Percentiles rank a stretch among this genome's conserved stretches.
Conservation (phyloP, 2,329 filamentous ascomycete species). For the Shiraia sp. region DNA sequence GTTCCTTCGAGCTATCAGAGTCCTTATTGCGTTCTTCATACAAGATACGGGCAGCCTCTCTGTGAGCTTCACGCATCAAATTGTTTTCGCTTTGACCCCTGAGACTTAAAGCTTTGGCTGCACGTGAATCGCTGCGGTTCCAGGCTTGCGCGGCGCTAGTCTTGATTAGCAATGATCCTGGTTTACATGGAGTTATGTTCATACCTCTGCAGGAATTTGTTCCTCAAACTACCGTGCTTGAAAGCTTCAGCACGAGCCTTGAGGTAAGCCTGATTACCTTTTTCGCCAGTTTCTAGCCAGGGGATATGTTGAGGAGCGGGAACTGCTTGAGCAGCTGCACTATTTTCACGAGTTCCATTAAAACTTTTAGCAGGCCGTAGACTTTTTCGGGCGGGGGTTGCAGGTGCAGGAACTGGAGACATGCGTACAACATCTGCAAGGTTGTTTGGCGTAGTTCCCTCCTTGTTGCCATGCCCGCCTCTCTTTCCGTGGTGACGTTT, state of each 20-base stretch:
- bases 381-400: slow-evolving; percentile 59
- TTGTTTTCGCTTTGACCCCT: slow-evolving; percentile 97
- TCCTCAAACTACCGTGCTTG: slow-evolving; percentile 92
- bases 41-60: slow-evolving; percentile 86
- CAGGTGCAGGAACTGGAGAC: slow-evolving; percentile 80
- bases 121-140: slow-evolving; percentile 96
- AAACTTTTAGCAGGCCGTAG: slow-evolving; percentile 68
- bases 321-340: slow-evolving; percentile 79
- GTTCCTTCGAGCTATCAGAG: slow-evolving; percentile 63
- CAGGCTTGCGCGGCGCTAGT: slow-evolving; percentile 90
- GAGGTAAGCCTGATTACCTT: slow-evolving; percentile 89
- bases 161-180: slow-evolving; percentile 7
- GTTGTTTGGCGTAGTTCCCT: slow-evolving; percentile 65
- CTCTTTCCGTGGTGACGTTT: slow-evolving; percentile 96
- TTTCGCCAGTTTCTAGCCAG: slow-evolving; percentile 92
- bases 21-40: slow-evolving; percentile 92
- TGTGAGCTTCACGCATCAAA: slow-evolving; percentile 94
- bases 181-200: not conserved
- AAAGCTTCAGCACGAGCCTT: slow-evolving; percentile 95
- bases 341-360: slow-evolving; percentile 73
- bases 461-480: slow-evolving; percentile 72
- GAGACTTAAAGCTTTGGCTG: slow-evolving; percentile 91
- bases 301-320: slow-evolving; percentile 88
- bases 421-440: slow-evolving; percentile 94
- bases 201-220: slow-evolving; percentile 94